Conservation (phyloP, 495 filamentous ascomycete species). For the Podospora appendiculata region DNA sequence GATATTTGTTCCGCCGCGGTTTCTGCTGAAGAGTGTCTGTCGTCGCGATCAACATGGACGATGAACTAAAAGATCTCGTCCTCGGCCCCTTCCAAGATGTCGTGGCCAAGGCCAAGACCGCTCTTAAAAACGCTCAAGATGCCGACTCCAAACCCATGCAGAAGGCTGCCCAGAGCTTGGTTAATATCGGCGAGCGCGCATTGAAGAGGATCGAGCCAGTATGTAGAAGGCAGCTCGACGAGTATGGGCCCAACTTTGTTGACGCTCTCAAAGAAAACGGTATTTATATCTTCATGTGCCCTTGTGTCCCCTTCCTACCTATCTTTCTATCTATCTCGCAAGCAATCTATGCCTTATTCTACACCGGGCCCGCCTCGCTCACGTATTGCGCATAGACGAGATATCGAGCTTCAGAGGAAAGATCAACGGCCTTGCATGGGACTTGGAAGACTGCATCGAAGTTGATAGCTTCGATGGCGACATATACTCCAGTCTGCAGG, state of each 20-base stretch:
- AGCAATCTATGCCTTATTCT: background rate
- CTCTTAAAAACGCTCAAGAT: constrained; percentile 27
- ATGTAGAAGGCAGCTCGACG: constrained; percentile 30
- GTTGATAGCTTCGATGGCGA: constrained; percentile 28
- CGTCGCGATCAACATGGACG: constrained; percentile 9
- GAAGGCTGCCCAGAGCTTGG: constrained; percentile 31
- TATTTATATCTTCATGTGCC: constrained; percentile 9
- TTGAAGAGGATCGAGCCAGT: constrained; percentile 36
- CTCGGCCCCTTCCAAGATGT: constrained; percentile 33
- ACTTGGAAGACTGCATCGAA: constrained; percentile 35
- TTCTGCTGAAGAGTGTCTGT: too few species aligned
- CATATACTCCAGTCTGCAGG: constrained; percentile 30
- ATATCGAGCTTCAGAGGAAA: constrained; percentile 31
- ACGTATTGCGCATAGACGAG: constrained; percentile 20
- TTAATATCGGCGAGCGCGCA: constrained; percentile 31
- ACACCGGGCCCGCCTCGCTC: too few species aligned
- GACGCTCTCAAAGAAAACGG: constrained; percentile 36
- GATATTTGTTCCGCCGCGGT: background rate
- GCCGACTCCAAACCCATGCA: constrained; percentile 27
- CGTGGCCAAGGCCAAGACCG: constrained; percentile 29
- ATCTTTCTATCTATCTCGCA: constrained; percentile 1
- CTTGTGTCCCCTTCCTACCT: background rate
- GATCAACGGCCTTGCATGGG: constrained; percentile 32
- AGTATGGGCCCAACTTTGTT: constrained; percentile 31
- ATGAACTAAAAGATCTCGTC: constrained; percentile 31